Evolutionary conservation across 768 basidiomycete species (phyloP).

Genomic region (Hydnomerulius pinastri): DNA sequence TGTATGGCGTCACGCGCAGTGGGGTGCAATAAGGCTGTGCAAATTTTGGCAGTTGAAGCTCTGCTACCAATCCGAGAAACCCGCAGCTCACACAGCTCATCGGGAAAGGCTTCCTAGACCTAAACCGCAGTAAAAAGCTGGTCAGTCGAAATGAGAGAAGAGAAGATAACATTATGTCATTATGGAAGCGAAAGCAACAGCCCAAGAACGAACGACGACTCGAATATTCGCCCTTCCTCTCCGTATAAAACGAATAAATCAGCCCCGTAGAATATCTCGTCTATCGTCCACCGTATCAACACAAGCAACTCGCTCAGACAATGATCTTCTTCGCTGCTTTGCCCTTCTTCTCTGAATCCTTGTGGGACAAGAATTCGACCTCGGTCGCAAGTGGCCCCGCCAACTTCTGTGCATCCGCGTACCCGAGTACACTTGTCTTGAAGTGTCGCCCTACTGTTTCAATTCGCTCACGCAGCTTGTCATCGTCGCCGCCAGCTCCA

Average conservation of each 20-base stretch:
- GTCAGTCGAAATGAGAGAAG: too few species aligned
- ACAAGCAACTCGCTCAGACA: conserved; percentile 44
- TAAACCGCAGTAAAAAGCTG: not conserved
- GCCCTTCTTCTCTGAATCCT: conserved; percentile 94
- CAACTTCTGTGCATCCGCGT: conserved; percentile 68
- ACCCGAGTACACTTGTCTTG: conserved; percentile 89
- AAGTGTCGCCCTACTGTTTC: conserved; percentile 87
- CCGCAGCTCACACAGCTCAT: not conserved
- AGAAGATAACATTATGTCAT: conserved; percentile 24
- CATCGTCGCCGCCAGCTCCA: conserved; percentile 49
- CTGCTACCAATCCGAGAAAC: not conserved
- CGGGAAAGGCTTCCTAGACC: not conserved
- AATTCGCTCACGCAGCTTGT: conserved; percentile 76
- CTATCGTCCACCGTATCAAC: conserved; percentile 16
- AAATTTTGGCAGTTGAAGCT: too few species aligned
- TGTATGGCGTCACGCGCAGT: conserved; percentile 3
- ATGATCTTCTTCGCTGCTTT: conserved; percentile 79
- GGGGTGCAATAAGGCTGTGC: conserved; percentile 1
- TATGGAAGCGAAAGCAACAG: conserved; percentile 24
- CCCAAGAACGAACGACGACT: conserved; percentile 17
- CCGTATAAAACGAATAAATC: conserved; percentile 36
- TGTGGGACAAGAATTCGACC: conserved; percentile 93
- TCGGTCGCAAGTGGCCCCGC: conserved; percentile 90
- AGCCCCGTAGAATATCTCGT: conserved; percentile 19
- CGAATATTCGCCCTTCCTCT: conserved; percentile 22